Evolutionary conservation across 345 rosid genomes (phyloP).

Genomic region (Carallia brachiata): DNA sequence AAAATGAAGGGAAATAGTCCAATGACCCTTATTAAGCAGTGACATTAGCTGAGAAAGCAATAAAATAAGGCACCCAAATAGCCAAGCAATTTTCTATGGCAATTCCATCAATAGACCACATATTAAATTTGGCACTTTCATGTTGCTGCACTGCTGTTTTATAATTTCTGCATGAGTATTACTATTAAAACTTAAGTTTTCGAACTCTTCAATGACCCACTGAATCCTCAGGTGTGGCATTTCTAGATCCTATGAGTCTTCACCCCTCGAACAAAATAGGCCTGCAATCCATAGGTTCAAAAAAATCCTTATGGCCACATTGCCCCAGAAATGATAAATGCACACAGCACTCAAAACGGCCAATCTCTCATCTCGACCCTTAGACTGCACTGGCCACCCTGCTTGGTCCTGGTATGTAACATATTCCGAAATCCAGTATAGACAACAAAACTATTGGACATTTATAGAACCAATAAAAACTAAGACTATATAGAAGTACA

Average conservation of each 20-base stretch:
- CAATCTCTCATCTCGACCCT: not conserved
- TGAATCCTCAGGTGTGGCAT: not conserved
- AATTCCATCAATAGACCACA: no score
- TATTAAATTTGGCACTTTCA: not conserved
- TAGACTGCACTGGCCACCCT: not conserved
- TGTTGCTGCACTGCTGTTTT: not conserved
- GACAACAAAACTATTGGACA: no score
- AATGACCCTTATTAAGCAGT: not conserved
- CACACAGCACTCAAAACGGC: no score
- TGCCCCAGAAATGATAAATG: not conserved
- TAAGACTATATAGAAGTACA: no score
- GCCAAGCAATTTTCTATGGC: no score
- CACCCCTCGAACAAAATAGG: not conserved
- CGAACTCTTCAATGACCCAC: not conserved
- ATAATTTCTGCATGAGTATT: not conserved
- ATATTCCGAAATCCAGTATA: not conserved
- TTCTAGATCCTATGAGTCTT: not conserved
- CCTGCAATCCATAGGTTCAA: no score
- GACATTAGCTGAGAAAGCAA: not conserved
- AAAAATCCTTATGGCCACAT: not conserved
- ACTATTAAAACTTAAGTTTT: not conserved
- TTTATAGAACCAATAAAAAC: not conserved
- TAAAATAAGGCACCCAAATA: not conserved
- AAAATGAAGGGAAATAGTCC: not conserved
- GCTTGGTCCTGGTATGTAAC: not conserved